Evolutionary conservation across 2,329 filamentous ascomycete species (phyloP).

Genomic region (Mollisiaceae sp.): DNA sequence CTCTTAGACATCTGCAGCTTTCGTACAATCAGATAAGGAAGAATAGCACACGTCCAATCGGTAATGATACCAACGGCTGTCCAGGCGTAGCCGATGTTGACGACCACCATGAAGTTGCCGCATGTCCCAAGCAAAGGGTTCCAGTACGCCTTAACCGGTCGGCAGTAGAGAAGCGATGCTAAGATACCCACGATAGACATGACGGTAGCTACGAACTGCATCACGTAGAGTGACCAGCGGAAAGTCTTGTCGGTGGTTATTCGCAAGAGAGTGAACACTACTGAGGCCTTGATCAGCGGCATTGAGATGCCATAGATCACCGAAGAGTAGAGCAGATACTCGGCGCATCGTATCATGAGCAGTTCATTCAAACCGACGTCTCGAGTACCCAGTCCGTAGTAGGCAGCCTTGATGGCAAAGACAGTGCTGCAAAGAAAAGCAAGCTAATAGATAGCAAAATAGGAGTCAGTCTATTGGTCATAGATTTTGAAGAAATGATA

Average conservation of each 20-base stretch:
- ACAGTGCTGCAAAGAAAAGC: slow-evolving; percentile 9
- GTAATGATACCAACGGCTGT: slow-evolving; percentile 45
- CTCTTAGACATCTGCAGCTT: slow-evolving; percentile 45
- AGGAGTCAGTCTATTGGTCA: neutral
- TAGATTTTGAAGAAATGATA: neutral
- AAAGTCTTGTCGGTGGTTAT: slow-evolving; percentile 15
- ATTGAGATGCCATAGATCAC: slow-evolving; percentile 16
- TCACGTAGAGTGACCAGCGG: slow-evolving; percentile 16
- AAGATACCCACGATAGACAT: slow-evolving; percentile 13
- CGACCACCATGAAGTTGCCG: slow-evolving; percentile 35
- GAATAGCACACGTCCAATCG: slow-evolving; percentile 46
- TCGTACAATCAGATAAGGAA: slow-evolving; percentile 47
- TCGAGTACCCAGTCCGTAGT: slow-evolving; percentile 14
- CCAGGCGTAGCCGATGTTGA: slow-evolving; percentile 44
- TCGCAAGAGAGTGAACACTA: slow-evolving; percentile 15
- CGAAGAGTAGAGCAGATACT: slow-evolving; percentile 16
- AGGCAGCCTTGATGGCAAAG: slow-evolving; percentile 15
- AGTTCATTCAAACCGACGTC: slow-evolving; percentile 10
- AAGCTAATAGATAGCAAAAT: neutral
- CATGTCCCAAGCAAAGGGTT: slow-evolving; percentile 32
- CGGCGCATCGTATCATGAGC: slow-evolving; percentile 15
- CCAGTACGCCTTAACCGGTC: slow-evolving; percentile 13
- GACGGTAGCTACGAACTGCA: slow-evolving; percentile 13
- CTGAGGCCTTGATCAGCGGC: slow-evolving; percentile 17
- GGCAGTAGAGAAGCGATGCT: slow-evolving; percentile 15